Evolutionary conservation across 2,329 filamentous ascomycete species (phyloP).

Genomic region (Aureobasidium sp.): DNA sequence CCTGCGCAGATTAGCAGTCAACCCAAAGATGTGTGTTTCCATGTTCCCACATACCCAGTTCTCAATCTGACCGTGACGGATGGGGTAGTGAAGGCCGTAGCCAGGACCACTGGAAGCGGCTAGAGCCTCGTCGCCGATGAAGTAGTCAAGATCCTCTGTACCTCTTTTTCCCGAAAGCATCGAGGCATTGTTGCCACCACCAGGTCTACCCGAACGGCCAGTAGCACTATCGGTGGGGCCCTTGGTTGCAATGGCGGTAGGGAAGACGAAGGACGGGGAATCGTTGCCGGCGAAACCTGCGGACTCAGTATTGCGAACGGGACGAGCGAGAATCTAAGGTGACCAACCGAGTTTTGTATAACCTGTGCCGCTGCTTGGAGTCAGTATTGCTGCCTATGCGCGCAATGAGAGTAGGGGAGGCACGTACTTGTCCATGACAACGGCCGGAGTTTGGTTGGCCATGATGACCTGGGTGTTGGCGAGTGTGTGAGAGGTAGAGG

Average conservation of each 20-base stretch:
- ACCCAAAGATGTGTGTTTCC: no score
- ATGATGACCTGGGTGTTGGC: slow-evolving; percentile 46
- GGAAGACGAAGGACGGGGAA: slow-evolving; percentile 97
- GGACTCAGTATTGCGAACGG: not conserved
- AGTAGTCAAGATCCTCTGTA: slow-evolving; percentile 96
- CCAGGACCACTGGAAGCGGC: slow-evolving; percentile 76
- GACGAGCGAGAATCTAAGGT: not conserved
- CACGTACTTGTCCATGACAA: slow-evolving; percentile 99
- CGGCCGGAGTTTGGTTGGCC: slow-evolving; percentile 98
- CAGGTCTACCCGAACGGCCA: slow-evolving; percentile 77
- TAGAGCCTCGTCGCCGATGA: slow-evolving; percentile 94
- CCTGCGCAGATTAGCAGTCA: slow-evolving; percentile 42
- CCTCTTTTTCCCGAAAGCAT: slow-evolving; percentile 90
- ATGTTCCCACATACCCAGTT: slow-evolving; percentile 65
- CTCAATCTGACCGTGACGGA: slow-evolving; percentile 95
- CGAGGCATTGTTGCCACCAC: slow-evolving; percentile 88
- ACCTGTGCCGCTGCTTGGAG: slow-evolving; percentile 76
- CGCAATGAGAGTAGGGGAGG: slow-evolving; percentile 15
- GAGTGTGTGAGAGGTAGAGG: not conserved
- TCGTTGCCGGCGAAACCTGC: slow-evolving; percentile 97
- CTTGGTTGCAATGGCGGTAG: slow-evolving; percentile 96
- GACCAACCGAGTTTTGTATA: slow-evolving; percentile 93
- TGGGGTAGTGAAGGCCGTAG: slow-evolving; percentile 95
- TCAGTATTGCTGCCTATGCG: slow-evolving; percentile 18
- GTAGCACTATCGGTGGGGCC: slow-evolving; percentile 60